Evolutionary conservation across 2,329 filamentous ascomycete genomes (phyloP), one percentile per base, ranked within the genome.

Genomic region (Ustulina deusta): DNA sequence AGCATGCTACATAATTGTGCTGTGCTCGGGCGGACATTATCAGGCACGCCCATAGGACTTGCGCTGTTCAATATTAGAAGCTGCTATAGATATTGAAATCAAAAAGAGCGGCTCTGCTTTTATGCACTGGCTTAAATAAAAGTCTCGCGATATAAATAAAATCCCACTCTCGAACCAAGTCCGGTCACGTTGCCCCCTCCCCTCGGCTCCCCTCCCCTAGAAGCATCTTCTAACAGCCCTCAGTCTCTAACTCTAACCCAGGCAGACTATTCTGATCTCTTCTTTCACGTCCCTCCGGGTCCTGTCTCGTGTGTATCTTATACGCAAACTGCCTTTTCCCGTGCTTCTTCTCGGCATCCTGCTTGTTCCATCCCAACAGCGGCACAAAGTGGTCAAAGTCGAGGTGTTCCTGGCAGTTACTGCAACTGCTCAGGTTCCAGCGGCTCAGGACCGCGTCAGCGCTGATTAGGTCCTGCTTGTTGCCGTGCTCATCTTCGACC

Each of bases 381-480:
- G 63, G 49, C 32, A 65, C 56, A 42, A 48, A 56, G 40, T 61
- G 56, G 4, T 54, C 5, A 29, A 65, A 60, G 29, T 65, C 40
- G 1, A 65, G 32, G 34, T 65, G 63, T 2, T 61, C 63, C 6
- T 49, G 63, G 32, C 56, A 65, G 32, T 61, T 65, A 3, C 17
- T 7, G 15, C 63, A 65, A 6, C 40, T 60, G 38, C 40, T 42
- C 32, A 61, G 10, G 15, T 61, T 56, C 56, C 49, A 65, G 49
- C 63, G 49, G 6, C 63, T 65, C 4, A 65, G 56, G 29, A 65
- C 49, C 22, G 63, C 56, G 25, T 60, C 56, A 17, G 49, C 63
- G 32, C 40, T 25, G 22, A 65, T 61, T 1, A 65, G 49, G 1
- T 60, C 56, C 20, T 55, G 27, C 13, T 55, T 42, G 2, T 55